Base-by-base conservation (phyloP, 495 filamentous ascomycete species). In the Geopyxis carbonaria region DNA sequence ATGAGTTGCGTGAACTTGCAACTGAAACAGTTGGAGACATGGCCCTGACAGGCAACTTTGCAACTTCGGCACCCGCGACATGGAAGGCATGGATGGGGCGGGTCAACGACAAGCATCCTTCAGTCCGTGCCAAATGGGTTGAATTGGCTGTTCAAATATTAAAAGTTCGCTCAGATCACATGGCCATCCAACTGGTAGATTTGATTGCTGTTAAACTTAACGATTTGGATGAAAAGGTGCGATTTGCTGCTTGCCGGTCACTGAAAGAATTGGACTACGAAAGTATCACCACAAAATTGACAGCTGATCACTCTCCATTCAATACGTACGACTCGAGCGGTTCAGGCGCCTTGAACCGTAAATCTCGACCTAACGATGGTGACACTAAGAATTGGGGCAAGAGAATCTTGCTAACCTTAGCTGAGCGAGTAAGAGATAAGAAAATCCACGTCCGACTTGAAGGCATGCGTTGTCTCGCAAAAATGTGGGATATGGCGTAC, bases 21-120 rank as follows among this genome's bases (percentile, higher is more conserved):
- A 91, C 84, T 0, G 80, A 95, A 56, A 94, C 89, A 0, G 68
- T 99, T 21, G 89, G 89, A 22, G 89, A 95, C 50, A 82, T 99
- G 53, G 52, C 53, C 1, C 32, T 55, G n/a, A 48, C 41, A 2
- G 47, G 47, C 4, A 52, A 45, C 38, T 50, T 55, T 22, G 23
- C 27, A 18, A 40, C 24, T 34, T 44, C 45, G 8, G 49, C 44
- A 5, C 53, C 53, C 4, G 52, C 45, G 13, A 56, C 52, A 1
- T 56, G 53, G 53, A 56, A 51, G 18, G 44, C 35, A 5, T 56
- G 53, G 53, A 54, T 94, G 5, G 76, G 76, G 35, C 75, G 91
- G 34, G 73, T 72, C 37, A 76, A 85, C 21, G 89, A 99, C 55
- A 93, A 87, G 51, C 77, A 78, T 0, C 59, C 75, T 5, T 59